Base-by-base conservation (phyloP, 2,329 filamentous ascomycete genomes). In the Ophiocordyceps sinensis region DNA sequence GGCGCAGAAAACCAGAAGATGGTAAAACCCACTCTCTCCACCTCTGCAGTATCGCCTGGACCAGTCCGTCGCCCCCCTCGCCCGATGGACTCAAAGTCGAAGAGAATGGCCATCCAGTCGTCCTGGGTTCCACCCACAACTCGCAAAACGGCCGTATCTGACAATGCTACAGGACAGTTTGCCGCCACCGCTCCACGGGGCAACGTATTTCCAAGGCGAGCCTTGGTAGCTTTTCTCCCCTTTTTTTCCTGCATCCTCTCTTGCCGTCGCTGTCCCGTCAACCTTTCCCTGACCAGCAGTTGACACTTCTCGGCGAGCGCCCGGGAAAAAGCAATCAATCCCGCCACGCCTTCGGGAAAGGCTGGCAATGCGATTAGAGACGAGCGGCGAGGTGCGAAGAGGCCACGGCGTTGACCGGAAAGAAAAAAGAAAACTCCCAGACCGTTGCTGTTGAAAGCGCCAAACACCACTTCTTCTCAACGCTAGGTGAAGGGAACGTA, bases 401-500 rank as follows among this genome's bases (percentile, higher is more conserved):
- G 23, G 5, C 23, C 9, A 7, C 9, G 23, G 11, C 5, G 30
- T n/a, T 9, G 30, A 19, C 28, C 17, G 17, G 36, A 21, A 30
- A 23, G 46, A 26, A 26, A 9, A 45, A 40, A 30, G 23, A 40
- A 41, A 45, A 32, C 37, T 32, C 14, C 34, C 41, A 37, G 32
- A 21, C 21, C 28, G 14, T 41, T 30, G 29, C 28, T 28, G 38
- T 23, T 17, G 38, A 37, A 36, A 38, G 42, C 42, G 42, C 42
- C 42, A 19, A 32, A 51, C 51, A 53, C 45, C 46, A 49, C 45
- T 48, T 47, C 47, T 34, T 47, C 49, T 46, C 46, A 60, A 61
- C 58, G 58, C 58, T 58, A 31, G 41, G 9, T n/a, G 48, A 47
- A 61, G 53, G 57, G 59, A 61, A 54, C 54, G 58, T 59, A 61